Evolutionary conservation across 352 stramenopile species (phyloP).

Genomic region (Pelagophyceae sp.): DNA sequence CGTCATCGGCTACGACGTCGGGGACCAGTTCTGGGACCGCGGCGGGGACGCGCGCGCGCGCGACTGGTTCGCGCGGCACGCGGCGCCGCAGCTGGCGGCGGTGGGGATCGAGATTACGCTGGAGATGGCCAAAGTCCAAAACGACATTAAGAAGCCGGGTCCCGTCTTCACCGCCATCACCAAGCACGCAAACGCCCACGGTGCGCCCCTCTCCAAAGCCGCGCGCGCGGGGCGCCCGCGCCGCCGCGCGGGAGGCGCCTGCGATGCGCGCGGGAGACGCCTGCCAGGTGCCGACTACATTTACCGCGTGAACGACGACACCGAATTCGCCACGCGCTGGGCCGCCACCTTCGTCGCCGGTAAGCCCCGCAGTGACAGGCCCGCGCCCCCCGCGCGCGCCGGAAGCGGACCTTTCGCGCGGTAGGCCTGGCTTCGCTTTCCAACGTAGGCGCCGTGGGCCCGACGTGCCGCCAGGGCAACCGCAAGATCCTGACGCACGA

Average conservation of each 20-base stretch:
- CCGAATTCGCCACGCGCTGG: constrained; percentile 26
- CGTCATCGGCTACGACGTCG: constrained; percentile 28
- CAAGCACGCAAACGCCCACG: constrained; percentile 23
- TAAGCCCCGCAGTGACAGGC: too few relatives aligned
- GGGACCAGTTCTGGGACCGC: constrained; percentile 25
- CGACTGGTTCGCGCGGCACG: constrained; percentile 27
- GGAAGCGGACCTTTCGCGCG: too few relatives aligned
- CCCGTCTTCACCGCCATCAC: constrained; percentile 33
- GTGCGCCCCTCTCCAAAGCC: too few relatives aligned
- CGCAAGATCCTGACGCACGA: constrained; percentile 41
- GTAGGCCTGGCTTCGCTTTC: background rate
- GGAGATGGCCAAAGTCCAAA: constrained; percentile 26
- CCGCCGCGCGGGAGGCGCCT: too few relatives aligned
- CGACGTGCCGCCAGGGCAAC: constrained; percentile 27
- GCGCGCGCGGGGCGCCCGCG: too few relatives aligned
- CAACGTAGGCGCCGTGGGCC: constrained; percentile 37
- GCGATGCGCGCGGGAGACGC: background rate
- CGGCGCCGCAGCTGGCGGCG: constrained; percentile 14
- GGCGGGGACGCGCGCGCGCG: background rate
- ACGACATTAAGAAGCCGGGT: constrained; percentile 32
- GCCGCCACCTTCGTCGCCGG: constrained; percentile 24
- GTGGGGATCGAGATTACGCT: constrained; percentile 17
- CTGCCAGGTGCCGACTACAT: constrained; percentile 35
- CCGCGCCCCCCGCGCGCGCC: too few relatives aligned
- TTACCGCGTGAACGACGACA: constrained; percentile 36